A percentile compares a stretch with the other conserved stretches of the same genome.
Evolutionary conservation across 176 grass and related monocot genomes (phyloP).

Genomic region (Oryza coarctata): DNA sequence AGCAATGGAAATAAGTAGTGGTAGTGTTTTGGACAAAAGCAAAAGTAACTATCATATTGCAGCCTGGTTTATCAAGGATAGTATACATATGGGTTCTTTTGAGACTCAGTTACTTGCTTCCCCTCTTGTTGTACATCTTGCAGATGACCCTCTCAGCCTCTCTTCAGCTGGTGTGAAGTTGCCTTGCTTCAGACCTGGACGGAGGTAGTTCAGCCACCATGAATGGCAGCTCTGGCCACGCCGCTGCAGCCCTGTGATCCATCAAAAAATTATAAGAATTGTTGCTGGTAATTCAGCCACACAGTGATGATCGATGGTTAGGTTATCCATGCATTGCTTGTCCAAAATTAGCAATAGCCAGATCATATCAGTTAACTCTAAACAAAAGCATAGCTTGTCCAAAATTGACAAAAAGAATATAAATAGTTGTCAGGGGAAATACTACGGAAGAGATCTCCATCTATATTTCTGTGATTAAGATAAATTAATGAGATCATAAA

Average conservation of each 20-base stretch:
- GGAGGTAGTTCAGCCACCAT: constrained; percentile 60
- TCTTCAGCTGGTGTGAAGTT: constrained; percentile 43
- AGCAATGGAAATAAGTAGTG: neutral
- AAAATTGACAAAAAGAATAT: neutral
- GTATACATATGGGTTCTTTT: neutral
- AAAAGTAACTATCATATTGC: neutral
- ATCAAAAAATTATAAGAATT: neutral
- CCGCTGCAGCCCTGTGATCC: constrained; percentile 25
- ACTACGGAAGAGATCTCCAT: neutral
- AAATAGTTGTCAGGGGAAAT: neutral
- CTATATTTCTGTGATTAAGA: neutral
- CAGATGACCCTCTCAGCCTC: constrained; percentile 46
- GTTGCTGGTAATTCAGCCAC: neutral
- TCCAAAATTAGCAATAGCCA: too few relatives aligned
- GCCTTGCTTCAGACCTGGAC: constrained; percentile 49
- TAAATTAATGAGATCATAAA: neutral
- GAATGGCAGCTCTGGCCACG: constrained; percentile 52
- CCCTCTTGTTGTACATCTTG: constrained; percentile 40
- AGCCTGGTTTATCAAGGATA: neutral
- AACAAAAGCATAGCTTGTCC: neutral
- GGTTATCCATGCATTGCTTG: too few relatives aligned
- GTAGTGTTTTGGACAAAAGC: neutral
- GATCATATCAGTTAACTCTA: neutral
- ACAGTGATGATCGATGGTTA: neutral
- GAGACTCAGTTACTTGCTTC: constrained; percentile 41